phyloP scores from a whole-genome alignment of 2,329 filamentous ascomycete genomes.

The Trichoderma sp. region DNA sequence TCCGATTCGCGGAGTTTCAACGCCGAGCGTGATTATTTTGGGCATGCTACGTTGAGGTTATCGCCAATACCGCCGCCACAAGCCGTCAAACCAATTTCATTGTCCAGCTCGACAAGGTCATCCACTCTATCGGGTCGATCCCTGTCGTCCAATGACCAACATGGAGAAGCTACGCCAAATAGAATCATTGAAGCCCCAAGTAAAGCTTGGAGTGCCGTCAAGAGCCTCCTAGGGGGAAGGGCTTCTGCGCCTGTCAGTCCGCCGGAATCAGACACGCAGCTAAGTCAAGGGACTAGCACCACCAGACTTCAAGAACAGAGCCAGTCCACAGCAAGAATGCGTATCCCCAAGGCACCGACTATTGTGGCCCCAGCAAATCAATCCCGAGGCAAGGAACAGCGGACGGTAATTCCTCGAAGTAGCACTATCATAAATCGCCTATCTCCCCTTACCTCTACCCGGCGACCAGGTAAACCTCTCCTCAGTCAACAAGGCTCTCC shows the following conservation, averaged over 20 bases:
- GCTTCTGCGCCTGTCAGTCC: conserved; percentile 9
- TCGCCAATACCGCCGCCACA: conserved; percentile 24
- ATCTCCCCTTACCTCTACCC: background rate
- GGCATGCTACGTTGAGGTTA: conserved; percentile 38
- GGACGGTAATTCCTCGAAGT: background rate
- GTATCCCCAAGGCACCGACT: background rate
- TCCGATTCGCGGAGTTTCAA: conserved; percentile 38
- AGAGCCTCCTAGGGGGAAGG: background rate
- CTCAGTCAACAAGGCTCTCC: background rate
- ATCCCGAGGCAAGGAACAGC: background rate
- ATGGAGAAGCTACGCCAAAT: background rate
- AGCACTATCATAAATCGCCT: background rate
- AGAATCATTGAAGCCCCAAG: background rate
- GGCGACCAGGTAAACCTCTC: background rate
- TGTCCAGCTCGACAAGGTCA: background rate
- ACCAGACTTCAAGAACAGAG: background rate
- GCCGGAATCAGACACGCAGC: conserved; percentile 17
- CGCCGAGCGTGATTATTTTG: conserved; percentile 38
- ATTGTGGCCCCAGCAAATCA: background rate
- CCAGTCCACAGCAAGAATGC: background rate
- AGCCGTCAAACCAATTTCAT: background rate
- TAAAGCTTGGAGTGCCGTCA: conserved; percentile 7
- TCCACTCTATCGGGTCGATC: background rate
- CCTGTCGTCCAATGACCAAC: background rate
- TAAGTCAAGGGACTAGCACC: background rate